Evolutionary conservation across 257 asterid species (phyloP), one percentile per base, ranked within the genome.

Genomic region (Hygrophila difformis): DNA sequence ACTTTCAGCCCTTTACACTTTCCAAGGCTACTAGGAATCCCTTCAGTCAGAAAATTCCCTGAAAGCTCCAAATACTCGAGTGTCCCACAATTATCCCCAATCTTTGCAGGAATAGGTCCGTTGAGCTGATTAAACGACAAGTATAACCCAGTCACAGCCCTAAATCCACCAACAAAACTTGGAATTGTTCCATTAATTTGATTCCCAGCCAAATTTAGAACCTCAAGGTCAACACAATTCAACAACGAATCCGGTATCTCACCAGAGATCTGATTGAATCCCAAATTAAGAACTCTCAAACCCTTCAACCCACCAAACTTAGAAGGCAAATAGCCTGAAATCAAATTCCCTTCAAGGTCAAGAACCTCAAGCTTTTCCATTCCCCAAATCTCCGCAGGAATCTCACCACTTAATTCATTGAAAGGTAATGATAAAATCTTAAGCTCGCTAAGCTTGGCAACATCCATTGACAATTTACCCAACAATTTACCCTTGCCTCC

Each of bases 331-430:
- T 60, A 43, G 33, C 92, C 93, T 3, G 77, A 61, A 33, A 89
- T 21, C 33, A 29, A 67, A 68, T 89, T 89, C 63, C 96, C 98
- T 41, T 89, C 96, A 4, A 89, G 94, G 65, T 89, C 94, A 67
- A 85, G 80, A 57, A 89, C 92, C 64, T 89, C 96, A 18, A 89
- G 87, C 31, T 82, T 85, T 24, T 77, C 92, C 96, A 85, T 73
- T 14, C 65, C 77, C 93, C 93, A 89, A 39, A 89, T 49, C 31
- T 67, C 86, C 19, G 8, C 41, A 26, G 93, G 96, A 47, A 89
- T 79, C 38, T 59, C 92, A 47, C 93, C 98, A 51, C 70, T 60
- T 38, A 89, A 62, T 49, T 78, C 91, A 60, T 89, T 82, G 55
- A 79, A 89, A 29, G 98, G 86, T 39, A 85, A 60, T 0, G 96